Conservation (phyloP, 164 flowering plant genomes). For the Liriodendron chinense region DNA sequence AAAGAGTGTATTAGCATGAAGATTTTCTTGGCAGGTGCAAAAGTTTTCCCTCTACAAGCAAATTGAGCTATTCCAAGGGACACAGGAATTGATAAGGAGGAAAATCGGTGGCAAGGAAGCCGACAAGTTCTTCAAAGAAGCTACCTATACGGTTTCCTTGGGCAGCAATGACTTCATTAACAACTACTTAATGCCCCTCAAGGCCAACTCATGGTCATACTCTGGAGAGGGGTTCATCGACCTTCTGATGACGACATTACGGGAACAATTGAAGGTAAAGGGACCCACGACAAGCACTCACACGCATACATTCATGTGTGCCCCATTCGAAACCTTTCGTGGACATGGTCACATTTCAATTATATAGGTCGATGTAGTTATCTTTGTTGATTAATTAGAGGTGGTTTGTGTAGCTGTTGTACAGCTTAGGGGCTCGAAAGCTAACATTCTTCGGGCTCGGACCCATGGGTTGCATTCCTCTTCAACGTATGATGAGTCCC, state of each 20-base stretch:
- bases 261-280: constrained; percentile 57
- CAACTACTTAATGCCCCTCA: constrained; percentile 78
- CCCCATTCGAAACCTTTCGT: background rate
- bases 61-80: constrained; percentile 77
- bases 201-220: constrained; percentile 70
- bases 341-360: background rate
- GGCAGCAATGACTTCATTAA: constrained; percentile 98
- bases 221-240: constrained; percentile 48
- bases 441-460: constrained; percentile 87
- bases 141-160: constrained; percentile 74
- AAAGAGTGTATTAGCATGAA: too few relatives aligned
- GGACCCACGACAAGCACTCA: background rate
- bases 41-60: constrained; percentile 71
- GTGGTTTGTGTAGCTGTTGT: constrained; percentile 41
- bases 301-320: background rate
- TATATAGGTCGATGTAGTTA: background rate
- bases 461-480: constrained; percentile 98
- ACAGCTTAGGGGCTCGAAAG: constrained; percentile 67
- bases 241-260: constrained; percentile 62
- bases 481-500: constrained; percentile 66
- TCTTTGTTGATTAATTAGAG: background rate
- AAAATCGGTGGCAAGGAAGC: constrained; percentile 60
- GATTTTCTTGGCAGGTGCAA: constrained; percentile 49
- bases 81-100: constrained; percentile 47
- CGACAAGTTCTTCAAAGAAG: constrained; percentile 59